These are phyloP conservation scores for Clarireedia paspali DNA, from an alignment of 2,329 filamentous ascomycete genomes.

Conservation along the genomic window DNA sequence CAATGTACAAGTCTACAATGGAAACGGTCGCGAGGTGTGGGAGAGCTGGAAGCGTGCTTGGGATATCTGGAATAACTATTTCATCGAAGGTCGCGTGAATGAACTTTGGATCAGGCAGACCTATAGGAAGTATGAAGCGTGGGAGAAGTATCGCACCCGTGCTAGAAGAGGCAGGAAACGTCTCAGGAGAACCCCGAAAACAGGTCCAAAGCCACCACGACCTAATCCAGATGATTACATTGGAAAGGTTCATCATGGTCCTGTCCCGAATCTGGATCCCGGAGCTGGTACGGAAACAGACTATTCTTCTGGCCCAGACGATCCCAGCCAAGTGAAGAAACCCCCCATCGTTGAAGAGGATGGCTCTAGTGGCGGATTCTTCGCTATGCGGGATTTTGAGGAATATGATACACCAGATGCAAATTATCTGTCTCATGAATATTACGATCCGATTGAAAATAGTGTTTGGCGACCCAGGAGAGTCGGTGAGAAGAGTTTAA, in stretches of 20 bases:
- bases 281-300: background rate
- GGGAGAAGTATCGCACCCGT: background rate
- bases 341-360: constrained; percentile 1
- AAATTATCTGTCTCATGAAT: background rate
- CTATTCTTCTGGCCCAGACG: background rate
- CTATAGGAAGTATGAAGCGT: constrained; percentile 12
- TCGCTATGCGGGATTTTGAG: constrained; percentile 15
- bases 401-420: constrained; percentile 10
- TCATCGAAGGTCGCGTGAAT: constrained; percentile 23
- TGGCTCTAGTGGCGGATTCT: constrained; percentile 16
- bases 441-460: constrained; percentile 18
- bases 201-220: background rate
- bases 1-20: background rate
- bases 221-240: background rate
- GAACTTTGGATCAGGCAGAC: constrained; percentile 15
- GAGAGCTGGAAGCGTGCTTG: constrained; percentile 26
- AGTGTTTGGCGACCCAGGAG: constrained; percentile 24
- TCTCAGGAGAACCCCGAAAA: background rate
- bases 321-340: background rate
- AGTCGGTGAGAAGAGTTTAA: constrained; percentile 17
- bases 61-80: constrained; percentile 28
- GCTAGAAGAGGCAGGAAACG: background rate
- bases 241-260: background rate
- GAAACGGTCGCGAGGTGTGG: constrained; percentile 21
- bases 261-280: background rate